A percentile compares a stretch with the other conserved stretches of the same genome.
These are phyloP conservation scores for Penicillium janthinellum DNA, from an alignment of 2,329 filamentous ascomycete species.

Conservation along the genomic window DNA sequence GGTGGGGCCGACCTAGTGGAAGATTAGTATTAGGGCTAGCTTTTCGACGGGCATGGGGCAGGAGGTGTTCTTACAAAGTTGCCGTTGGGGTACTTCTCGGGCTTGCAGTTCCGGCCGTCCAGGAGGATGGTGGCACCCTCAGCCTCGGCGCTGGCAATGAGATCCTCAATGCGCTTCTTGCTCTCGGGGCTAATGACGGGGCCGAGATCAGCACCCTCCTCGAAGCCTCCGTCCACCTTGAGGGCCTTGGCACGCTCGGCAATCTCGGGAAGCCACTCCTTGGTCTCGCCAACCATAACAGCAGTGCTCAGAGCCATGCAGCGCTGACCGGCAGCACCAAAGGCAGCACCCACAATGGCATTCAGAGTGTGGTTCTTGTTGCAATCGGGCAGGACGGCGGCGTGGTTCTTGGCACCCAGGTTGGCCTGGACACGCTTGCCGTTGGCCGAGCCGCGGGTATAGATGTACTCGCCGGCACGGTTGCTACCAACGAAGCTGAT, in stretches of 20 bases:
- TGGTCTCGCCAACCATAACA: constrained; percentile 66
- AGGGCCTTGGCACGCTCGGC: constrained; percentile 63
- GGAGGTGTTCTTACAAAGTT: constrained; percentile 59
- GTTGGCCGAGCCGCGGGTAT: constrained; percentile 66
- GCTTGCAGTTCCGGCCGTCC: constrained; percentile 63
- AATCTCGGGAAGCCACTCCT: constrained; percentile 66
- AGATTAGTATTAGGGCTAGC: neutral
- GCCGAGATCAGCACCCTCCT: constrained; percentile 64
- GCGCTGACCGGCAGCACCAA: constrained; percentile 68
- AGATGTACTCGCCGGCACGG: constrained; percentile 70
- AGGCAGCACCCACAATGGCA: constrained; percentile 67
- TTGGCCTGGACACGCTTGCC: constrained; percentile 72
- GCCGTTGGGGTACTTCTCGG: constrained; percentile 65
- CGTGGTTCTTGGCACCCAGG: constrained; percentile 71
- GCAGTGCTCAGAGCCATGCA: constrained; percentile 70
- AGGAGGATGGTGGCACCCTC: constrained; percentile 67
- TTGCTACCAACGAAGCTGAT: constrained; percentile 70
- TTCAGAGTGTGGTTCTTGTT: constrained; percentile 70
- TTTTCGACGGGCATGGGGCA: neutral
- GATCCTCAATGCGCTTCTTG: constrained; percentile 63
- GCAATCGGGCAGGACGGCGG: constrained; percentile 66
- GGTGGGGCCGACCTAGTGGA: constrained; percentile 59
- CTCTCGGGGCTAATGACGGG: constrained; percentile 65
- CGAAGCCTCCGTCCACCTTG: constrained; percentile 64
- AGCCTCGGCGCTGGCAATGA: constrained; percentile 63